phyloP scores from a whole-genome alignment of 176 grass and related monocot species.

The Poa pratensis region DNA sequence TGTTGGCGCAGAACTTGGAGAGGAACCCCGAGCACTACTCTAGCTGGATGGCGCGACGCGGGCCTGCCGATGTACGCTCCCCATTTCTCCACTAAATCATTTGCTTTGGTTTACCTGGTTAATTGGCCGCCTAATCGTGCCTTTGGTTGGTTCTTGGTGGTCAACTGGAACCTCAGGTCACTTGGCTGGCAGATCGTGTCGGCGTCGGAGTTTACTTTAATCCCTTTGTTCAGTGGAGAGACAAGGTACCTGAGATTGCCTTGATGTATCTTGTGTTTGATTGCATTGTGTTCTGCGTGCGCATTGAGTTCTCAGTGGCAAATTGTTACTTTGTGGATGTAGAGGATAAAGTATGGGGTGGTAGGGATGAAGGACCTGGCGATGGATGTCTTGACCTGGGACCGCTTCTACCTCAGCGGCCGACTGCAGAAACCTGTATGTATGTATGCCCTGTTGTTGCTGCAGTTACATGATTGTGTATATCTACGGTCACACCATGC shows the following conservation, averaged over 20 bases:
- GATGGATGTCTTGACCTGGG: slow-evolving; percentile 82
- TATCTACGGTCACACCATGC: not conserved
- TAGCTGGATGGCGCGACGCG: slow-evolving; percentile 62
- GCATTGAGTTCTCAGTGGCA: not conserved
- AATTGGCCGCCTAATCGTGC: not conserved
- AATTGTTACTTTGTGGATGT: slow-evolving; percentile 3
- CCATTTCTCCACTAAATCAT: not conserved
- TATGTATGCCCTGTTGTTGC: not conserved
- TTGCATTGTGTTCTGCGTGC: not conserved
- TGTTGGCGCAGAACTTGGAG: slow-evolving; percentile 67
- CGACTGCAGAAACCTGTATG: slow-evolving; percentile 96
- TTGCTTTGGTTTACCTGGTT: not conserved
- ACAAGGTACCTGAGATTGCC: slow-evolving; percentile 55
- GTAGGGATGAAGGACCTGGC: slow-evolving; percentile 85
- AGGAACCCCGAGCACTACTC: slow-evolving; percentile 82
- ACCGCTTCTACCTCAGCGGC: slow-evolving; percentile 86
- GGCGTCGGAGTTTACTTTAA: slow-evolving; percentile 89
- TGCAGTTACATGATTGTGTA: not conserved
- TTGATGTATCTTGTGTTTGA: not conserved
- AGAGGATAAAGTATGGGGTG: slow-evolving; percentile 94
- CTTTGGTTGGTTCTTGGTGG: slow-evolving; percentile 7
- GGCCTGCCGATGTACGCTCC: slow-evolving; percentile 44
- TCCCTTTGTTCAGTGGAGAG: slow-evolving; percentile 84
- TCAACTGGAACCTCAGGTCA: slow-evolving; percentile 57
- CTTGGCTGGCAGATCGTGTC: slow-evolving; percentile 55